These are phyloP conservation scores for Ophiostoma tasmaniense DNA, from an alignment of 2,329 filamentous ascomycete species.

Conservation along the genomic window DNA sequence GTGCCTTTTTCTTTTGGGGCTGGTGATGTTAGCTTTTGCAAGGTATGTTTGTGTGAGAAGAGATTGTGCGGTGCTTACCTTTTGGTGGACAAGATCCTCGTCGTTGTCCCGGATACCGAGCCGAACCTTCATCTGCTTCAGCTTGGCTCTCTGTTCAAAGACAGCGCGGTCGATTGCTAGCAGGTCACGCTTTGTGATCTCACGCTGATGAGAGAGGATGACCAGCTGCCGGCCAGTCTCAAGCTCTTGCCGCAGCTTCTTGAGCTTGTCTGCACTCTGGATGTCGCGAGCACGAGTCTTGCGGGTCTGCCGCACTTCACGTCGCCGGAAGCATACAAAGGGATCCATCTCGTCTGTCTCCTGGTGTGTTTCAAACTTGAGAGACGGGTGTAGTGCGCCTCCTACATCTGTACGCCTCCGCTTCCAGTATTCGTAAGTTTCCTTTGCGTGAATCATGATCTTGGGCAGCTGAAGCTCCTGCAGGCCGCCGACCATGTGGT, in stretches of 20 bases:
- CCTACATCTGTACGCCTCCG: conserved; percentile 54
- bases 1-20: conserved; percentile 63
- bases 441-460: conserved; percentile 55
- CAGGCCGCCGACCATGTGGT: conserved; percentile 64
- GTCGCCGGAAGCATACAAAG: conserved; percentile 94
- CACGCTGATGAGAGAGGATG: conserved; percentile 67
- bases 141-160: conserved; percentile 70
- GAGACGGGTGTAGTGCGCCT: conserved; percentile 65
- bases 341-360: conserved; percentile 94
- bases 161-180: conserved; percentile 66
- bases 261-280: conserved; percentile 89
- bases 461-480: conserved; percentile 42
- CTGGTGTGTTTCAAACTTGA: conserved; percentile 91
- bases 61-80: conserved; percentile 46
- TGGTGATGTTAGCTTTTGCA: conserved; percentile 33
- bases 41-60: conserved; percentile 20
- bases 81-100: conserved; percentile 89
- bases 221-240: conserved; percentile 81
- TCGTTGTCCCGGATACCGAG: conserved; percentile 87
- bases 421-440: conserved; percentile 88
- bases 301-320: conserved; percentile 86
- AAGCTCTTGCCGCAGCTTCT: conserved; percentile 80
- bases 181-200: conserved; percentile 68
- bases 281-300: conserved; percentile 92
- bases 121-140: conserved; percentile 83